Conservation (phyloP, 768 basidiomycete genomes). For the Mycena chlorophos region DNA sequence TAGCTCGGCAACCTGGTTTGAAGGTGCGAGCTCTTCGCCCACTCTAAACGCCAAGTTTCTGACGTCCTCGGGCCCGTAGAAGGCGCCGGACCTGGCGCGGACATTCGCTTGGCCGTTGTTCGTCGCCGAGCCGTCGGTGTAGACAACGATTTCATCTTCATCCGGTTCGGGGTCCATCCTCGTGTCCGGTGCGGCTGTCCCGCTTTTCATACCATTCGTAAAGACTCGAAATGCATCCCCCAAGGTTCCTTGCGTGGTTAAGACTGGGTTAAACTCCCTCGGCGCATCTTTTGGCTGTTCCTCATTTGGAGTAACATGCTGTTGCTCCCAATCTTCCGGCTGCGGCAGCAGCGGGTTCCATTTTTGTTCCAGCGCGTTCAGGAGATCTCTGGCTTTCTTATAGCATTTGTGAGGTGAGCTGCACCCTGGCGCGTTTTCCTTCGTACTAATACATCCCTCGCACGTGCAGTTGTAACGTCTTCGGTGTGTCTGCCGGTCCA, state of each 20-base stretch:
- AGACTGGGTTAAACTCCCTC: constrained; percentile 1
- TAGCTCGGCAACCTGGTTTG: constrained; percentile 19
- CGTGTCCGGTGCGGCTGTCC: neutral
- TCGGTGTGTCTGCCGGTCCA: no score
- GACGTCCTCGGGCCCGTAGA: constrained; percentile 2
- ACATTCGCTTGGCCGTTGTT: constrained; percentile 8
- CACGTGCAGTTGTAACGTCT: no score
- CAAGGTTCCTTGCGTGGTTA: neutral
- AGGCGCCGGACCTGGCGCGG: constrained; percentile 9
- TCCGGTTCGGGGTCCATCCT: neutral
- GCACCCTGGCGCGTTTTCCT: no score
- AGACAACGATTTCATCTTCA: neutral
- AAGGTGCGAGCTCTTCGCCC: neutral
- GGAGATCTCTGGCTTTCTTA: constrained; percentile 3
- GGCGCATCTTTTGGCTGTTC: neutral
- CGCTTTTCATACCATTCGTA: neutral
- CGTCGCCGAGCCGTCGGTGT: constrained; percentile 9
- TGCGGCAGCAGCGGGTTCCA: constrained; percentile 17
- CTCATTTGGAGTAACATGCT: no score
- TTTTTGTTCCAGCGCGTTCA: constrained; percentile 12
- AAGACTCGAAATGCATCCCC: constrained; percentile 2
- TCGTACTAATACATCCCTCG: no score
- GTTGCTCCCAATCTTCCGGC: constrained; percentile 8
- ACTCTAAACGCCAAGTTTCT: constrained; percentile 5
- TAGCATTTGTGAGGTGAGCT: constrained; percentile 18